Percentiles rank a stretch among this genome's conserved stretches.
These are phyloP conservation scores for Emergomyces orientalis DNA, from an alignment of 2,329 filamentous ascomycete genomes.

Conservation along the genomic window DNA sequence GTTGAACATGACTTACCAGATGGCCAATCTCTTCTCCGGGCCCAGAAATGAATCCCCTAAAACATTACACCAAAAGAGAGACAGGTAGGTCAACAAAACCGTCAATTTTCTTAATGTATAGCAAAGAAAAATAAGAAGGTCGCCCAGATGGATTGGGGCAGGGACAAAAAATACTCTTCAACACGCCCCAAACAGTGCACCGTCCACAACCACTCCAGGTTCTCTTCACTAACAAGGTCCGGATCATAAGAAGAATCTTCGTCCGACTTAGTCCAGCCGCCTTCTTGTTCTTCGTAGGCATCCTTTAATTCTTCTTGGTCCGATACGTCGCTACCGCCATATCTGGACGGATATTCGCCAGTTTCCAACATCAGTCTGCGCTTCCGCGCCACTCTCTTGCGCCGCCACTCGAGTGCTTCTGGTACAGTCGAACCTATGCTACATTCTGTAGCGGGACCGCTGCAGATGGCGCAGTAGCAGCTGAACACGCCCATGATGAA, in stretches of 20 bases:
- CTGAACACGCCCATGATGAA: background rate
- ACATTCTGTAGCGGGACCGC: background rate
- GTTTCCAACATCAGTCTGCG: conserved; percentile 1
- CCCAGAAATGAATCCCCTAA: conserved; percentile 1
- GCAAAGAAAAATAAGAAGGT: background rate
- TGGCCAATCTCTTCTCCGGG: background rate
- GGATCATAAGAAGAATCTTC: conserved; percentile 4
- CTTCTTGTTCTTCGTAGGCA: background rate
- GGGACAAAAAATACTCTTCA: background rate
- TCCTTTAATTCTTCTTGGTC: background rate
- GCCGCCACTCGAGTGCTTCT: background rate
- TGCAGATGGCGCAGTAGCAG: conserved; percentile 7
- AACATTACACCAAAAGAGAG: background rate
- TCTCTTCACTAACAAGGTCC: conserved; percentile 2
- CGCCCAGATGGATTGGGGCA: background rate
- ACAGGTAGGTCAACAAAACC: background rate
- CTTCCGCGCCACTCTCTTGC: conserved; percentile 1
- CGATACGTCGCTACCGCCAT: background rate
- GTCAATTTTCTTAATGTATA: background rate
- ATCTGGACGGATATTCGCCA: background rate
- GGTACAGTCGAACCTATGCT: background rate
- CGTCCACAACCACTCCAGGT: background rate
- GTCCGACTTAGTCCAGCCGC: background rate
- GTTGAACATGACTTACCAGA: background rate
- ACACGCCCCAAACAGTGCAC: background rate